These are phyloP conservation scores for Chlorella ohadii DNA, from an alignment of 139 green algal genomes.

Conservation along the genomic window DNA sequence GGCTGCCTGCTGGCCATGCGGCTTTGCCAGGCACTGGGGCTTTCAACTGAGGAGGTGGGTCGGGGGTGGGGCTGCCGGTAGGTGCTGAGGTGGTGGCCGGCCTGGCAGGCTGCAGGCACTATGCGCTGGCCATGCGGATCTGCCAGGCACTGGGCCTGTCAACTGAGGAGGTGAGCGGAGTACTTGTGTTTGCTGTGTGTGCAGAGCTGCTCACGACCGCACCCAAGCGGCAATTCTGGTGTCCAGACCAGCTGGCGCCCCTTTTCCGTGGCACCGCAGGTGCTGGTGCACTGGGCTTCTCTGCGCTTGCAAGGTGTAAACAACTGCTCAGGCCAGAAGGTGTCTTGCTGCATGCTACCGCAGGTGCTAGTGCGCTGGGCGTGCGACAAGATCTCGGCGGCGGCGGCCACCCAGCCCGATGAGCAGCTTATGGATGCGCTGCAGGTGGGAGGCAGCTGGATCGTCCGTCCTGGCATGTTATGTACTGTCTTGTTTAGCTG, in stretches of 20 bases:
- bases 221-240: no score
- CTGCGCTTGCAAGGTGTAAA: no score
- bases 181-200: no score
- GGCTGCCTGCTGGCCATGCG: conserved; percentile 77
- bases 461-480: not conserved
- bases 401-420: conserved; percentile 54
- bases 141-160: conserved; percentile 54
- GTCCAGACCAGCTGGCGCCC: no score
- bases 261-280: no score
- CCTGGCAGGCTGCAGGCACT: conserved; percentile 61
- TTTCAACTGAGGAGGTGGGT: conserved; percentile 29
- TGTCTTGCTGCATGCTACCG: no score
- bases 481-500: no score
- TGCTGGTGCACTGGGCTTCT: no score
- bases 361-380: conserved; percentile 86
- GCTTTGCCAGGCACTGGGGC: conserved; percentile 54
- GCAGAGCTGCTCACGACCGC: no score
- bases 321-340: no score
- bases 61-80: not conserved
- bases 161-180: not conserved
- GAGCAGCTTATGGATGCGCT: conserved; percentile 67
- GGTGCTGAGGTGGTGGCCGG: conserved; percentile 64
- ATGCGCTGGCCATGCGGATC: conserved; percentile 75
- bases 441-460: not conserved
- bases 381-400: conserved; percentile 76